These are phyloP conservation scores for Paxillus ammoniavirescens DNA, from an alignment of 768 basidiomycete genomes.

Conservation along the genomic window DNA sequence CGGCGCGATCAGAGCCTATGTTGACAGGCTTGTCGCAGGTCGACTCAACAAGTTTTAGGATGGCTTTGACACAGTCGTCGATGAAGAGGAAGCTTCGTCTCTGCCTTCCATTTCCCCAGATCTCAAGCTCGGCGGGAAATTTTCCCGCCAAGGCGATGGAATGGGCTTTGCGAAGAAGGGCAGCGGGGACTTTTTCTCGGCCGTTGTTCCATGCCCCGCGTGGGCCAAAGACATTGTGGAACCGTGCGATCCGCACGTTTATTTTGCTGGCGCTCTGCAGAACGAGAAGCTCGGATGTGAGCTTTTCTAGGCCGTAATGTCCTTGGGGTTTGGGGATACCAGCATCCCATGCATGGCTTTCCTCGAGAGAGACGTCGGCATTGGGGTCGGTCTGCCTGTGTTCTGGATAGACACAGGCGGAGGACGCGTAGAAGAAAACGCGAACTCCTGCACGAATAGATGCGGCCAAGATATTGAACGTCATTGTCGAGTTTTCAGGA, in stretches of 20 bases:
- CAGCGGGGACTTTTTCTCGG: slow-evolving; percentile 58
- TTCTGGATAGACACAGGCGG: slow-evolving; percentile 58
- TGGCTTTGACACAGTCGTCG: slow-evolving; percentile 50
- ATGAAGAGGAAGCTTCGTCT: slow-evolving; percentile 57
- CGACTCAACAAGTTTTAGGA: slow-evolving; percentile 43
- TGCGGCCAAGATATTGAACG: slow-evolving; percentile 44
- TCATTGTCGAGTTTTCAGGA: slow-evolving; percentile 48
- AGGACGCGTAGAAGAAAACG: slow-evolving; percentile 54
- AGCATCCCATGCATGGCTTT: slow-evolving; percentile 43
- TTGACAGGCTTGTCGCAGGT: slow-evolving; percentile 40
- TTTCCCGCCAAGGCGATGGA: slow-evolving; percentile 20
- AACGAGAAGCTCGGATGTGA: slow-evolving; percentile 47
- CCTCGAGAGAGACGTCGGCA: slow-evolving; percentile 43
- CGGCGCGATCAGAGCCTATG: slow-evolving; percentile 47
- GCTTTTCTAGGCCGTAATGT: slow-evolving; percentile 60
- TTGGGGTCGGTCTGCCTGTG: slow-evolving; percentile 34
- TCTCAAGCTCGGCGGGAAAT: slow-evolving; percentile 37
- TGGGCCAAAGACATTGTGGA: slow-evolving; percentile 61
- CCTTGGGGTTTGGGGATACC: slow-evolving; percentile 46
- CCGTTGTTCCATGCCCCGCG: slow-evolving; percentile 52
- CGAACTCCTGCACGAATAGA: slow-evolving; percentile 37
- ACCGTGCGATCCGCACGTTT: slow-evolving; percentile 47
- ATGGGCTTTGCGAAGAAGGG: slow-evolving; percentile 52
- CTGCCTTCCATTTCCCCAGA: slow-evolving; percentile 58
- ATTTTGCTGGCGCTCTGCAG: slow-evolving; percentile 31